These are phyloP conservation scores for Neurospora sp. DNA, from an alignment of 495 filamentous ascomycete species.

Conservation along the genomic window DNA sequence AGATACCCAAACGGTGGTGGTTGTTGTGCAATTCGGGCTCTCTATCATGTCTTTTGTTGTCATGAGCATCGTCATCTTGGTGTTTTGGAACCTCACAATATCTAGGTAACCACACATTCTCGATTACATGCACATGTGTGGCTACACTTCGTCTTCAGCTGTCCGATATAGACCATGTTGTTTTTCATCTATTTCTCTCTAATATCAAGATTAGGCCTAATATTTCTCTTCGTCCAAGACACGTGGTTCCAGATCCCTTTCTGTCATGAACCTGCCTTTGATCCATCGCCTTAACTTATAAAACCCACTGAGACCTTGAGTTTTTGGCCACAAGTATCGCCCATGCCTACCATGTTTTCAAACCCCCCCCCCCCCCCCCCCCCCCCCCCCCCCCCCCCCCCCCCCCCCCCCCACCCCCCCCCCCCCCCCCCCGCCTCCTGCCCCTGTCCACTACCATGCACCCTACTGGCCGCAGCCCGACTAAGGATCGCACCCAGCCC, in stretches of 20 bases:
- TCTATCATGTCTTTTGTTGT: background rate
- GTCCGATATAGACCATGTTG: background rate
- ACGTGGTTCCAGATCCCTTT: background rate
- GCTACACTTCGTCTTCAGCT: background rate
- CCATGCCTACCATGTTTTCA: background rate
- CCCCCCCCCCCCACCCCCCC: background rate
- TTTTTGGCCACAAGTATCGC: accelerated
- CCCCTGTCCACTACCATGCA: constrained; percentile 7
- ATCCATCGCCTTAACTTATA: background rate
- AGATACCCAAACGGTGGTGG: too few relatives aligned
- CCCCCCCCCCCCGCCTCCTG: constrained; percentile 4
- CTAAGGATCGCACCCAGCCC: constrained; percentile 20
- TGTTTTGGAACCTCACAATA: background rate
- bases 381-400: background rate
- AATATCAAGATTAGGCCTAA: background rate
- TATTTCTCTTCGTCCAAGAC: background rate
- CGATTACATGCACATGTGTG: background rate
- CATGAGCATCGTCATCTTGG: background rate
- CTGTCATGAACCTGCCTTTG: background rate
- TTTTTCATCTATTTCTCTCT: background rate
- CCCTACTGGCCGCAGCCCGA: constrained; percentile 11
- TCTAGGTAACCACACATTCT: background rate
- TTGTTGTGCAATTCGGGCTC: background rate
- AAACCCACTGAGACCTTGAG: background rate
- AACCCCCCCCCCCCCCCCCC: background rate